Evolutionary conservation across 2,329 filamentous ascomycete genomes (phyloP).

Genomic region (Emergomyces pasteurianus): DNA sequence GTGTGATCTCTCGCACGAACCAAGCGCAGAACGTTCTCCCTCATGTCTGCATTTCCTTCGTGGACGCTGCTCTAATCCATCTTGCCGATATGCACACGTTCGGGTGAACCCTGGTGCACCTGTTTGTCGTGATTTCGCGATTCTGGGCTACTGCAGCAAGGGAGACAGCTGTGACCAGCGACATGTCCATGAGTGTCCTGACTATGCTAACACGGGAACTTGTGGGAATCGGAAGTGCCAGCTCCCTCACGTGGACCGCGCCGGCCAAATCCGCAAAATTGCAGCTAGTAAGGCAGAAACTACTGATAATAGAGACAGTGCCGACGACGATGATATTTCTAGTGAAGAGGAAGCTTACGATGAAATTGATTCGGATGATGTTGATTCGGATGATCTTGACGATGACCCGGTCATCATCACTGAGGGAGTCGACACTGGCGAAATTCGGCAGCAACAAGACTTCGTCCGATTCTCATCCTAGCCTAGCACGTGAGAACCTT

Average conservation of each 20-base stretch:
- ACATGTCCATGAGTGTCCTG: slow-evolving; percentile 87
- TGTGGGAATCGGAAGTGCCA: slow-evolving; percentile 76
- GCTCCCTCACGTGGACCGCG: slow-evolving; percentile 76
- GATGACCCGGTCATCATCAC: slow-evolving; percentile 30
- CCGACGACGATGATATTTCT: slow-evolving; percentile 50
- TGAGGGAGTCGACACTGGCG: slow-evolving; percentile 29
- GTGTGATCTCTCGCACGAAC: slow-evolving; percentile 85
- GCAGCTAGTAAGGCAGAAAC: slow-evolving; percentile 31
- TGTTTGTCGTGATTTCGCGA: slow-evolving; percentile 75
- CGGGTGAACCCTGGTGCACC: slow-evolving; percentile 62
- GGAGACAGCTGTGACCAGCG: slow-evolving; percentile 66
- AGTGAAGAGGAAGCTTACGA: slow-evolving; percentile 62
- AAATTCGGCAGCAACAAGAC: slow-evolving; percentile 42
- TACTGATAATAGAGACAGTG: slow-evolving; percentile 20
- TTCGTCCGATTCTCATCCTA: slow-evolving; percentile 36
- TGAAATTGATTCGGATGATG: slow-evolving; percentile 59
- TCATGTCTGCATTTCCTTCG: slow-evolving; percentile 82
- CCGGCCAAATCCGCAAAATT: slow-evolving; percentile 60
- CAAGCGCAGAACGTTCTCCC: slow-evolving; percentile 71
- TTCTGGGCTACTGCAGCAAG: slow-evolving; percentile 77
- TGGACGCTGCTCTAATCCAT: slow-evolving; percentile 75
- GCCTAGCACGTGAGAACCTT: neutral
- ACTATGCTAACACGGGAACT: slow-evolving; percentile 80
- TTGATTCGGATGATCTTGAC: slow-evolving; percentile 55
- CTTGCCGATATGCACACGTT: slow-evolving; percentile 80